phyloP scores from a whole-genome alignment of 2,329 filamentous ascomycete species.

The Cryphonectria japonica region DNA sequence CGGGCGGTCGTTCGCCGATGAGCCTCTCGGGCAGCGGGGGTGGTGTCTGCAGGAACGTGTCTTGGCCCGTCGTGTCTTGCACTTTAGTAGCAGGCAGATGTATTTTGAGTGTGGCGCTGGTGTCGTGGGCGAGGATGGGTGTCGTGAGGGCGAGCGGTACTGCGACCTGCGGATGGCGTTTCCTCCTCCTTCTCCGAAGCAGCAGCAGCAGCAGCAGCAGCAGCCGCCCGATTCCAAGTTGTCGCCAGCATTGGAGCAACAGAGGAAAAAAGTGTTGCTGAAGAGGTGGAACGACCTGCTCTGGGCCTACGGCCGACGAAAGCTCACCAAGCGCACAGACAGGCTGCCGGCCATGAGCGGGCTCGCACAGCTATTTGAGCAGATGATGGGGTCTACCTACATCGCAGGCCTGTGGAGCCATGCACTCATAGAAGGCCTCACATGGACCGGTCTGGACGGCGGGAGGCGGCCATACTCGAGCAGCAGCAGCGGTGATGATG shows the following conservation, averaged over 20 bases:
- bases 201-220: not conserved
- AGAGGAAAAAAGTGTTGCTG: not conserved
- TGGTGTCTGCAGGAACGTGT: not conserved
- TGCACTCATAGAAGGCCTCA: constrained; percentile 25
- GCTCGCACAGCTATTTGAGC: constrained; percentile 27
- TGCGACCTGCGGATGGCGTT: not conserved
- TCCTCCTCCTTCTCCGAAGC: not conserved
- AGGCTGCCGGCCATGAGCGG: constrained; percentile 31
- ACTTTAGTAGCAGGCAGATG: not conserved
- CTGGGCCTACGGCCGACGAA: constrained; percentile 23
- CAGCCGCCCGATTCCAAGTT: not conserved
- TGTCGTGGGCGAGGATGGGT: not conserved
- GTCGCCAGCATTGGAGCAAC: not conserved
- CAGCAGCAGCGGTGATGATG: too few relatives aligned
- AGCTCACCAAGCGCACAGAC: constrained; percentile 28
- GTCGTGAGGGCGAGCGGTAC: not conserved
- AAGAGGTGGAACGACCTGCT: not conserved
- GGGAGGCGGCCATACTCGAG: not conserved
- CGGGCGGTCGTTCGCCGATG: not conserved
- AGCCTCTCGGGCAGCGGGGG: not conserved
- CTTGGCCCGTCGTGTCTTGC: not conserved
- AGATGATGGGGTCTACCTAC: constrained; percentile 23
- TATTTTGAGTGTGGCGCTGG: not conserved
- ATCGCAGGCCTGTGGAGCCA: constrained; percentile 31
- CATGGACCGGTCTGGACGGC: constrained; percentile 21